phyloP scores from a whole-genome alignment of 257 asterid genomes.

The Lithospermum erythrorhizon region DNA sequence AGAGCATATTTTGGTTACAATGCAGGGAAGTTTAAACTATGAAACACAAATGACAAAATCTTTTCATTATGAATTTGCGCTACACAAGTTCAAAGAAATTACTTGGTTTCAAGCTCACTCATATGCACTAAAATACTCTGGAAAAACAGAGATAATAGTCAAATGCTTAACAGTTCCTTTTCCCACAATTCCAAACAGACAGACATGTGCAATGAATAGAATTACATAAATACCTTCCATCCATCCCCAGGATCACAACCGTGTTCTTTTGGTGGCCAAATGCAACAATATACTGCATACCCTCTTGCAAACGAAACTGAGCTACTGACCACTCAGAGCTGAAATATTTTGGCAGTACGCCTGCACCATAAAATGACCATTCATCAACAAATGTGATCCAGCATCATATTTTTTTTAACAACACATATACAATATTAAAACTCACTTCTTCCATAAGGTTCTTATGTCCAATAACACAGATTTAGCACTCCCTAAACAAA shows the following conservation, averaged over 20 bases:
- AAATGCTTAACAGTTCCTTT: neutral
- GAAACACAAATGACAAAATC: too few relatives aligned
- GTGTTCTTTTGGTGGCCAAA: slow-evolving; percentile 89
- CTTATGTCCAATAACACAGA: neutral
- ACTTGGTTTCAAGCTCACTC: too few relatives aligned
- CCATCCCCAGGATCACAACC: slow-evolving; percentile 76
- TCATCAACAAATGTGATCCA: neutral
- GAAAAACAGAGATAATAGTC: neutral
- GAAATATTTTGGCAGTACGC: slow-evolving; percentile 87
- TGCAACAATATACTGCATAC: slow-evolving; percentile 63
- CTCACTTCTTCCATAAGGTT: neutral
- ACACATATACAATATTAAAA: neutral
- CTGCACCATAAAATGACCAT: slow-evolving; percentile 25
- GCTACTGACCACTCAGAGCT: slow-evolving; percentile 98
- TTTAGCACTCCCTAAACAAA: neutral
- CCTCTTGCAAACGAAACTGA: slow-evolving; percentile 83
- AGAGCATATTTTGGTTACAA: too few relatives aligned
- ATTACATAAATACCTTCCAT: slow-evolving; percentile 59
- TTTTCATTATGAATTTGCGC: too few relatives aligned
- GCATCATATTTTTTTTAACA: neutral
- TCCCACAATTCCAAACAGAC: neutral
- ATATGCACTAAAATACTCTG: neutral
- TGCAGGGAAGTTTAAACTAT: too few relatives aligned
- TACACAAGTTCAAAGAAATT: too few relatives aligned
- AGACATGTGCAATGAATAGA: neutral